Conservation (phyloP, 2,329 filamentous ascomycete species). For the Septoria linicola region DNA sequence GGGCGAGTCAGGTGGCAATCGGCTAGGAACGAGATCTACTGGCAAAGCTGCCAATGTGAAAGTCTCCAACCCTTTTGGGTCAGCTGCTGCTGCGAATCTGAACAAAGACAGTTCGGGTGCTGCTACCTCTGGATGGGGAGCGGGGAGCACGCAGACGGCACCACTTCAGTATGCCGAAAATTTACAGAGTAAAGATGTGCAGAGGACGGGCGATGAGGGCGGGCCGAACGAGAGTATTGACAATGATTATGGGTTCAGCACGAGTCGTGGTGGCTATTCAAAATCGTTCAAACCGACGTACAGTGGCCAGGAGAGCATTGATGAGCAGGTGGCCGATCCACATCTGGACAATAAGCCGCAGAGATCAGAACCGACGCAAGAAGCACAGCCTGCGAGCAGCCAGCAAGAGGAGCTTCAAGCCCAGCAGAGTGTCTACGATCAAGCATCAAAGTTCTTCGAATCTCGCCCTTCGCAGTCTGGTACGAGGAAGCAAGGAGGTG, state of each 20-base stretch:
- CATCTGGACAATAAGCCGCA: neutral
- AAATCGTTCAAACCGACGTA: constrained; percentile 4
- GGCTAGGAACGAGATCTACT: neutral
- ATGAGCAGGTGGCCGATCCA: too few relatives aligned
- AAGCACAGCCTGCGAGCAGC: neutral
- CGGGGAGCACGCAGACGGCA: constrained; percentile 11
- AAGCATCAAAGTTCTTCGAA: neutral
- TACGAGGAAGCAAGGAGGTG: neutral
- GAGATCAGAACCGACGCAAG: neutral
- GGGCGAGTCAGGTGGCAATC: neutral
- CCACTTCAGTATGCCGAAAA: constrained; percentile 13
- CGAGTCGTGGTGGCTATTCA: neutral
- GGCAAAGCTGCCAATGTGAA: neutral
- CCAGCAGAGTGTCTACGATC: constrained; percentile 6
- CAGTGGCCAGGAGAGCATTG: neutral
- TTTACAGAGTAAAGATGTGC: neutral
- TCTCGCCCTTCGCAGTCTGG: neutral
- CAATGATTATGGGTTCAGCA: neutral
- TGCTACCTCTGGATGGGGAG: constrained; percentile 12
- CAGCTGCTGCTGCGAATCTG: neutral
- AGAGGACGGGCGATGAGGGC: neutral
- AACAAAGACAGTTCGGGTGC: neutral
- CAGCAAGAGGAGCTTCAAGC: neutral
- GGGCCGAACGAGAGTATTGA: neutral
- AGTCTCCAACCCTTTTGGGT: constrained; percentile 14